Conservation (phyloP, 768 basidiomycete genomes). For the Tephrocybe rancida region DNA sequence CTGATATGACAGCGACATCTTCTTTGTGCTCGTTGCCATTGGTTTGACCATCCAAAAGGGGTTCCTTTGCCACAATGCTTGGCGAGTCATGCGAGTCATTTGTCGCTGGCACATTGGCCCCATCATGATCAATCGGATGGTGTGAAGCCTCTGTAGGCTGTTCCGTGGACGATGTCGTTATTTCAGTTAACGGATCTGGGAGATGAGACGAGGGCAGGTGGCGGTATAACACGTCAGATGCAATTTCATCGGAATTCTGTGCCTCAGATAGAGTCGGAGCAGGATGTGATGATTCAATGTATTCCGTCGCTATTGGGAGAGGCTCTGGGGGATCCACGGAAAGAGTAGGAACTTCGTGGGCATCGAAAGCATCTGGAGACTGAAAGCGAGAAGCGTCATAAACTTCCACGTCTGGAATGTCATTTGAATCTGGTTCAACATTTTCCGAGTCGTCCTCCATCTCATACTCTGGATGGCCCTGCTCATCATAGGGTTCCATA, state of each 20-base stretch:
- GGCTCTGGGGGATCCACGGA: constrained; percentile 1
- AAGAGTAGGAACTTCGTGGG: constrained; percentile 11
- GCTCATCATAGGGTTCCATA: constrained; percentile 59
- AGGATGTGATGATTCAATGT: neutral
- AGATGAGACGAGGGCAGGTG: neutral
- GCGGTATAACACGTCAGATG: neutral
- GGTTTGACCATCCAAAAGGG: neutral
- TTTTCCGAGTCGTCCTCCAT: constrained; percentile 48
- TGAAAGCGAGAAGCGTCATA: constrained; percentile 40
- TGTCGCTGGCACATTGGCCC: neutral
- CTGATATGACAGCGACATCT: neutral
- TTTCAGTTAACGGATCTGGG: neutral
- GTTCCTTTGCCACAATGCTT: neutral
- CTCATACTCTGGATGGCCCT: constrained; percentile 53
- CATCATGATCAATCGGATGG: neutral
- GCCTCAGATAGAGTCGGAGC: neutral
- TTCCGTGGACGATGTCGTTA: neutral
- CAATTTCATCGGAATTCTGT: neutral
- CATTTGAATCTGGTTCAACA: constrained; percentile 26
- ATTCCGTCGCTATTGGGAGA: constrained; percentile 1
- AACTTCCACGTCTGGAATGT: constrained; percentile 51
- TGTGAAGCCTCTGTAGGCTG: neutral
- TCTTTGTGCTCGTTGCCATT: neutral
- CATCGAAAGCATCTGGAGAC: constrained; percentile 20
- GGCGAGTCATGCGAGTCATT: neutral